These are phyloP conservation scores for Neofusicoccum umdonicola DNA, from an alignment of 2,329 filamentous ascomycete genomes.

Conservation along the genomic window DNA sequence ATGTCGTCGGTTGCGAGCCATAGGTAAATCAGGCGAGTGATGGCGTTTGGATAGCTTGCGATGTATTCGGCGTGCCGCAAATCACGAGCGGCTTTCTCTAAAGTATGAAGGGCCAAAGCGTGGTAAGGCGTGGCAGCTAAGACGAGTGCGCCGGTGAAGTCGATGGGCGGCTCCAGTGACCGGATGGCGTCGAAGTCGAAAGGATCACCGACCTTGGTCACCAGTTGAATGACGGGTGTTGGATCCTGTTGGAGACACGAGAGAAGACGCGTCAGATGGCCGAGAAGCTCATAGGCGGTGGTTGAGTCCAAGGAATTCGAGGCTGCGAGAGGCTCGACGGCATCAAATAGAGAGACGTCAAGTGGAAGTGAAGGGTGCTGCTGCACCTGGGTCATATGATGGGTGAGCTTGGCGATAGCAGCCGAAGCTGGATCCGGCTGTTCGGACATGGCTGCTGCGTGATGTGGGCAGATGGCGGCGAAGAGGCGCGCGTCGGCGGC, in stretches of 20 bases:
- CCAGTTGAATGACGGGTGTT: constrained; percentile 53
- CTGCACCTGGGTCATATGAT: constrained; percentile 46
- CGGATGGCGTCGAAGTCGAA: constrained; percentile 41
- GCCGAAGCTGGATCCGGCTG: not conserved
- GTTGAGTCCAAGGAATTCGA: constrained; percentile 23
- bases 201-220: constrained; percentile 49
- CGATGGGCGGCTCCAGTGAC: constrained; percentile 36
- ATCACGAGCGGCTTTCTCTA: constrained; percentile 54
- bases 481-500: not conserved
- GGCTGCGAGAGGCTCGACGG: constrained; percentile 44
- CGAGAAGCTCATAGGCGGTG: constrained; percentile 34
- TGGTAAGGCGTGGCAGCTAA: constrained; percentile 52
- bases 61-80: constrained; percentile 57
- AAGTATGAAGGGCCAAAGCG: constrained; percentile 53
- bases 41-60: constrained; percentile 55
- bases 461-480: not conserved
- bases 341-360: constrained; percentile 50
- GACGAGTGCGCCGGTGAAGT: constrained; percentile 56
- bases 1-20: constrained; percentile 59
- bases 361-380: constrained; percentile 45
- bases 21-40: constrained; percentile 54
- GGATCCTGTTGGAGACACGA: constrained; percentile 58
- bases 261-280: constrained; percentile 51
- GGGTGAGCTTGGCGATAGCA: constrained; percentile 27
- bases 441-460: not conserved